These are phyloP conservation scores for Bipolaris zeicola DNA, from an alignment of 2,329 filamentous ascomycete genomes.

Conservation along the genomic window DNA sequence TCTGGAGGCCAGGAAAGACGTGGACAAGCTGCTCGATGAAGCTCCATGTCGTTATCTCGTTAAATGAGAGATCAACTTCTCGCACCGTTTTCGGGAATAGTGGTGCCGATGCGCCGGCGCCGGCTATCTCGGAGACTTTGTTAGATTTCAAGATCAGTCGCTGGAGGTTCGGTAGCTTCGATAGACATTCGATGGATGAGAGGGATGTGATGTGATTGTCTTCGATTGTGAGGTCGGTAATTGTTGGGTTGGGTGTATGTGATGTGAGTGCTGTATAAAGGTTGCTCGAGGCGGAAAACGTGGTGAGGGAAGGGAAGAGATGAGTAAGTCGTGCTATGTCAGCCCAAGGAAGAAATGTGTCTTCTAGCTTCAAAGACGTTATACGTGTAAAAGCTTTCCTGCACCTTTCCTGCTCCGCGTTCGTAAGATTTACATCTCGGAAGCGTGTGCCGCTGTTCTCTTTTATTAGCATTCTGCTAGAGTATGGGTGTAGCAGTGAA, in stretches of 20 bases:
- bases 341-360: conserved; percentile 51
- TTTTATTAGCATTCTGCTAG: conserved; percentile 8
- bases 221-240: conserved; percentile 72
- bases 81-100: conserved; percentile 41
- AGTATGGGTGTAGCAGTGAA: neutral
- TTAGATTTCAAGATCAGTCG: conserved; percentile 74
- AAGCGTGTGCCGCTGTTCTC: conserved; percentile 74
- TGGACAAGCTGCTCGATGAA: conserved; percentile 72
- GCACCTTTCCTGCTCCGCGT: conserved; percentile 30
- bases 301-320: conserved; percentile 62
- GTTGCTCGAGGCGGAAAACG: conserved; percentile 55
- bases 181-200: conserved; percentile 63
- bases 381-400: conserved; percentile 45
- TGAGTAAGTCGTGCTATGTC: conserved; percentile 50
- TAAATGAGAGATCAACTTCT: conserved; percentile 55
- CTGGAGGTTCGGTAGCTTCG: conserved; percentile 60
- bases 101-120: conserved; percentile 17
- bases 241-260: conserved; percentile 53
- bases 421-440: conserved; percentile 39
- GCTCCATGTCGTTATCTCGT: conserved; percentile 63
- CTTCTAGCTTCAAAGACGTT: conserved; percentile 56
- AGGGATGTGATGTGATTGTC: conserved; percentile 71
- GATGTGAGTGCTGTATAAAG: conserved; percentile 41
- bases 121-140: conserved; percentile 59
- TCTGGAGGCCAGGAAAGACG: conserved; percentile 73